phyloP scores from a whole-genome alignment of 345 rosid species.

The Lumnitzera racemosa region DNA sequence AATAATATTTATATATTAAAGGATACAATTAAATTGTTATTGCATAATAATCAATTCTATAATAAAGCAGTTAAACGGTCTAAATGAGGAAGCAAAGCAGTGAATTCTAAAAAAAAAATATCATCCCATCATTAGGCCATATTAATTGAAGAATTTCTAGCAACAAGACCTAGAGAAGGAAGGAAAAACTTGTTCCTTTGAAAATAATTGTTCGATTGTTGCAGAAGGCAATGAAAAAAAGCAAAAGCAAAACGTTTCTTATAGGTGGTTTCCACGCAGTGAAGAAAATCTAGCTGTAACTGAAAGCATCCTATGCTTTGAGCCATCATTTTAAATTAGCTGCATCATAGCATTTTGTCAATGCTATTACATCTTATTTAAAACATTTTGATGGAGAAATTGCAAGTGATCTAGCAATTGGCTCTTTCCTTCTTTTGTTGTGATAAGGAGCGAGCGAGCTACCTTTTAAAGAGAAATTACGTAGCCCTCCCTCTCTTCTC shows the following conservation, averaged over 20 bases:
- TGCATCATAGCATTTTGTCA: too few species aligned
- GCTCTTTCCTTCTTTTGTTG: neutral
- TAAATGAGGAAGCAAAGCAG: too few species aligned
- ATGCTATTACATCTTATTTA: too few species aligned
- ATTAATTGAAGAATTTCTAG: too few species aligned
- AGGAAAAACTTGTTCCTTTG: constrained; percentile 32
- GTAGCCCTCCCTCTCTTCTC: neutral
- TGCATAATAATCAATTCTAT: too few species aligned
- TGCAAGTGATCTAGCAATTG: too few species aligned
- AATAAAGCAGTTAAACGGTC: too few species aligned
- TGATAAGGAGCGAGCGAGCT: constrained; percentile 16
- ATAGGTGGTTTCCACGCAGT: constrained; percentile 32
- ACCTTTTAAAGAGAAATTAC: constrained; percentile 24
- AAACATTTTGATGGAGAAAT: too few species aligned
- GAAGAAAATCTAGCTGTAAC: constrained; percentile 24
- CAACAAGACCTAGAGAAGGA: constrained; percentile 15
- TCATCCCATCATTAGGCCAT: too few species aligned
- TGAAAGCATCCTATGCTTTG: constrained; percentile 16
- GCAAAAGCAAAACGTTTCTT: constrained; percentile 19
- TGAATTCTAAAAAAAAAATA: too few species aligned
- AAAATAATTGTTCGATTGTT: constrained; percentile 25
- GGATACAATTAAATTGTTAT: too few species aligned
- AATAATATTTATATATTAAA: too few species aligned
- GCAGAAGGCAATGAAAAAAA: constrained; percentile 19
- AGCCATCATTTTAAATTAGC: neutral